Conservation (phyloP, 148 eudicot species). For the Heliamphora exappendiculata region DNA sequence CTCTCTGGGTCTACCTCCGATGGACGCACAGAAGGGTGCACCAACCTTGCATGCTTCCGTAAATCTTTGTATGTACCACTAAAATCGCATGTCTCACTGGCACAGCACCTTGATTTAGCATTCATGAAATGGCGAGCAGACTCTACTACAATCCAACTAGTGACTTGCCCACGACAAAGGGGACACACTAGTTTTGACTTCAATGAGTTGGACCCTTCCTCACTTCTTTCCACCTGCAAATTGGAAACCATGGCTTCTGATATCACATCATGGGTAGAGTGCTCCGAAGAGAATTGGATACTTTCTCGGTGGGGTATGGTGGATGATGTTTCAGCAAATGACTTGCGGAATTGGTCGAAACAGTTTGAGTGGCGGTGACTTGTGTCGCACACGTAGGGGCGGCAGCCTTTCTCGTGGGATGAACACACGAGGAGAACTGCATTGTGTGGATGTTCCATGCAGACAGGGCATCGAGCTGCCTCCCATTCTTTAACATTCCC, state of each 20-base stretch:
- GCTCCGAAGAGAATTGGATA: not conserved
- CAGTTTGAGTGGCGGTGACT: conserved; percentile 96
- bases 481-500: conserved; percentile 81
- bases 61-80: conserved; percentile 68
- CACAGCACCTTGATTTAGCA: conserved; percentile 71
- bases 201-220: conserved; percentile 25
- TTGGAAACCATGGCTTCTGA: conserved; percentile 25
- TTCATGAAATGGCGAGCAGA: conserved; percentile 81
- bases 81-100: conserved; percentile 76
- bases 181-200: conserved; percentile 65
- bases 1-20: conserved; percentile 80
- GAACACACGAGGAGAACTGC: conserved; percentile 79
- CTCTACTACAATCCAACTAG: conserved; percentile 74
- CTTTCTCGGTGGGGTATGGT: conserved; percentile 17
- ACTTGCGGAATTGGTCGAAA: conserved; percentile 56
- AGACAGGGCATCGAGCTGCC: conserved; percentile 85
- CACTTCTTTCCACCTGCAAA: conserved; percentile 34
- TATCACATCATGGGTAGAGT: not conserved
- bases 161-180: conserved; percentile 70
- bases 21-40: conserved; percentile 76
- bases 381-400: conserved; percentile 94
- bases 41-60: conserved; percentile 76
- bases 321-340: conserved; percentile 24
- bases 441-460: conserved; percentile 98
- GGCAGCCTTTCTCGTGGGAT: conserved; percentile 79